Conservation (phyloP, 2,329 filamentous ascomycete genomes). For the Hypoxylon sp. region DNA sequence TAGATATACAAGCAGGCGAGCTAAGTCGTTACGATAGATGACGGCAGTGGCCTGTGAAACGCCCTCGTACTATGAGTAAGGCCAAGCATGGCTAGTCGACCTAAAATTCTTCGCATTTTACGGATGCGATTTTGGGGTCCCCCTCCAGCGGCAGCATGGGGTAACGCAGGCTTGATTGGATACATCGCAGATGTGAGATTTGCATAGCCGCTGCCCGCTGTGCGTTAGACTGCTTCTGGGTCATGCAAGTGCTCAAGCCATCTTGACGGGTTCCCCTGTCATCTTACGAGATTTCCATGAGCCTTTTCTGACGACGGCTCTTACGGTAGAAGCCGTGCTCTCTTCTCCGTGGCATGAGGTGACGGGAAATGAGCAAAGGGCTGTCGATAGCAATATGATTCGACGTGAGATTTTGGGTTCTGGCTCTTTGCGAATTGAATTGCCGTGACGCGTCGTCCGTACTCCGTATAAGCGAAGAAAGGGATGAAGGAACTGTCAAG, state of each 20-base stretch:
- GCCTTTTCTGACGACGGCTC: slow-evolving; percentile 46
- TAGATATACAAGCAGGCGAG: slow-evolving; percentile 17
- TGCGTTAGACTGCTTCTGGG: slow-evolving; percentile 56
- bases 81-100: slow-evolving; percentile 39
- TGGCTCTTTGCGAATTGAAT: slow-evolving; percentile 27
- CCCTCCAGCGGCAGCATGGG: slow-evolving; percentile 47
- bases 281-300: slow-evolving; percentile 44
- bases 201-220: slow-evolving; percentile 58
- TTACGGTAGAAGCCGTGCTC: slow-evolving; percentile 44
- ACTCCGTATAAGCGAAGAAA: slow-evolving; percentile 32
- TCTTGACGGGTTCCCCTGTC: slow-evolving; percentile 49
- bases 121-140: slow-evolving; percentile 43
- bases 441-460: slow-evolving; percentile 35
- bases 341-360: slow-evolving; percentile 28
- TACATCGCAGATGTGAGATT: slow-evolving; percentile 51
- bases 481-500: slow-evolving; percentile 34
- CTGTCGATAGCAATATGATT: slow-evolving; percentile 18
- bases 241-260: slow-evolving; percentile 56
- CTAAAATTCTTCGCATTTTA: slow-evolving; percentile 43
- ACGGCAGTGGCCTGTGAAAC: slow-evolving; percentile 40
- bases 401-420: slow-evolving; percentile 29
- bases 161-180: slow-evolving; percentile 52
- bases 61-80: slow-evolving; percentile 27
- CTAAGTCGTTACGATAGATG: slow-evolving; percentile 19
- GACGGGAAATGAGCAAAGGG: slow-evolving; percentile 20